Conservation (phyloP, 2,329 filamentous ascomycete species). For the Colletotrichum spaethianum region DNA sequence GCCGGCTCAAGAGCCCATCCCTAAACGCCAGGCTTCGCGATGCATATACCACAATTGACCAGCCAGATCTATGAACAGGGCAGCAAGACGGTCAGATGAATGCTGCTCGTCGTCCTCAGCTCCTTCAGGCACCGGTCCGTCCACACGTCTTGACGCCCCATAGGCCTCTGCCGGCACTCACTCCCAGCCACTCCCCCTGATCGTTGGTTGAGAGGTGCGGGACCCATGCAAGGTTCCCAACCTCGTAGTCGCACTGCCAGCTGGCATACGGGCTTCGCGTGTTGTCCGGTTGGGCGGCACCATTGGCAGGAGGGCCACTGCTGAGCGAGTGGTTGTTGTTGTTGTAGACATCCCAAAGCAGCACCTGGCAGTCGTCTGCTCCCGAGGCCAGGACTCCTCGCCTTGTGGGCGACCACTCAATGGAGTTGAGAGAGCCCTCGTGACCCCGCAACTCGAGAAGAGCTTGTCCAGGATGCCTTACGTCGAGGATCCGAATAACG, state of each 20-base stretch:
- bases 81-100: constrained; percentile 21
- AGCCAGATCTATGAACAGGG: constrained; percentile 40
- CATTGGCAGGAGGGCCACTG: constrained; percentile 60
- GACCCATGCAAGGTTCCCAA: constrained; percentile 88
- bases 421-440: constrained; percentile 86
- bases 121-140: constrained; percentile 31
- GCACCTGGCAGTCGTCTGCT: constrained; percentile 90
- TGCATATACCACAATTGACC: constrained; percentile 41
- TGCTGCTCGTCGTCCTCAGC: constrained; percentile 24
- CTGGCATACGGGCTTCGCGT: constrained; percentile 78
- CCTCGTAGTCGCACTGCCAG: constrained; percentile 90
- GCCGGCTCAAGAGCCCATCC: constrained; percentile 20
- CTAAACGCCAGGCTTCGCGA: constrained; percentile 45
- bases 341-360: constrained; percentile 94
- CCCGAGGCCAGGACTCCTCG: constrained; percentile 92
- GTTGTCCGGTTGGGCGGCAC: constrained; percentile 67
- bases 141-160: constrained; percentile 75
- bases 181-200: constrained; percentile 86
- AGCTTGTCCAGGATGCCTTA: constrained; percentile 95
- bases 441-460: constrained; percentile 94
- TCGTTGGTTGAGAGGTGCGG: constrained; percentile 79
- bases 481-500: constrained; percentile 93
- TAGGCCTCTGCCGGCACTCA: constrained; percentile 84
- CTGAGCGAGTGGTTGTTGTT: constrained; percentile 64
- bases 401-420: constrained; percentile 94